These are phyloP conservation scores for Pleurotus platypus DNA, from an alignment of 768 basidiomycete species.

Conservation along the genomic window DNA sequence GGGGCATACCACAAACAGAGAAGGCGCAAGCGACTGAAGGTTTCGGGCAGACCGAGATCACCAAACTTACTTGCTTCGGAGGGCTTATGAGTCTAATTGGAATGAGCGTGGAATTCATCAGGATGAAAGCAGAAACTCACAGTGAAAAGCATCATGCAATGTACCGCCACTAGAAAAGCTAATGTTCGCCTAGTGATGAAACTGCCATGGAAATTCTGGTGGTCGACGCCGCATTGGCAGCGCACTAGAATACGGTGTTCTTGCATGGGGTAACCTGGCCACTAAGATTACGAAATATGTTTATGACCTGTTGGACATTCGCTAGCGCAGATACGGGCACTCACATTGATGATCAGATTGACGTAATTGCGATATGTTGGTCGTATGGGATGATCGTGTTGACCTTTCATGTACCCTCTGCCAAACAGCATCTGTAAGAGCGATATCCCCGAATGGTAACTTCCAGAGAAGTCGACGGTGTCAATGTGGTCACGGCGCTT, in stretches of 20 bases:
- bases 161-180: neutral
- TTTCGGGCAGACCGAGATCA: constrained; percentile 3
- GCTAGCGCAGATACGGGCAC: neutral
- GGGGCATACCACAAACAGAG: constrained; percentile 1
- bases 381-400: neutral
- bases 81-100: neutral
- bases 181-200: constrained; percentile 1
- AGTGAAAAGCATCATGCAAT: constrained; percentile 1
- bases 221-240: neutral
- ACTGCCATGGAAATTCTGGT: neutral
- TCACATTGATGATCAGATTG: neutral
- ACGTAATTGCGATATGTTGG: neutral
- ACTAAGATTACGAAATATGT: neutral
- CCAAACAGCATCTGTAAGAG: neutral
- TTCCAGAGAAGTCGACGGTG: neutral
- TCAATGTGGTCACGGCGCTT: neutral
- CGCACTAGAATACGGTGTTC: neutral
- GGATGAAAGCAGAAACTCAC: neutral
- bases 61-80: neutral
- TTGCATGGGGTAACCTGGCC: neutral
- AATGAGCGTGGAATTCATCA: neutral
- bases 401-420: neutral
- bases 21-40: constrained; percentile 4
- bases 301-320: neutral
- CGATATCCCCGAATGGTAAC: constrained; percentile 5